These are phyloP conservation scores for Phytopythium oedochilum DNA, from an alignment of 352 stramenopile genomes.

Conservation along the genomic window DNA sequence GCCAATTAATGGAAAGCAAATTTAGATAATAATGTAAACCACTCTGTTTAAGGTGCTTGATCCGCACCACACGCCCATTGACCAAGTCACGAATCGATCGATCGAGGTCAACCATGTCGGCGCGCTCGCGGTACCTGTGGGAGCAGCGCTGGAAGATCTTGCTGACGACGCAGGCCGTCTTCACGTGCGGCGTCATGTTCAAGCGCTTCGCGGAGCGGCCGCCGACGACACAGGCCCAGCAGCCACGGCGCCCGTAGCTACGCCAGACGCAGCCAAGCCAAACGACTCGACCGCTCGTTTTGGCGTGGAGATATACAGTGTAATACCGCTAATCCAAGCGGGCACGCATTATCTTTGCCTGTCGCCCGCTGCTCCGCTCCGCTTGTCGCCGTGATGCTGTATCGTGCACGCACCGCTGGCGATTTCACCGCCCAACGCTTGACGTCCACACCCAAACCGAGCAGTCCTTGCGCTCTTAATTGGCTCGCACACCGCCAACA, in stretches of 20 bases:
- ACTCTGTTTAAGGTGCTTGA: too few relatives aligned
- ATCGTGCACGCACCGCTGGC: not conserved
- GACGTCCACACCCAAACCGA: too few relatives aligned
- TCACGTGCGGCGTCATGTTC: slow-evolving; percentile 58
- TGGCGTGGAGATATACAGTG: too few relatives aligned
- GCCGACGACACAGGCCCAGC: not conserved
- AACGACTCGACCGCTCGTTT: too few relatives aligned
- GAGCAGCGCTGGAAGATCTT: slow-evolving; percentile 75
- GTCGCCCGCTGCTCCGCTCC: not conserved
- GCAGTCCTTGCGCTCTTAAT: not conserved
- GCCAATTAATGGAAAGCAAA: slow-evolving; percentile 5
- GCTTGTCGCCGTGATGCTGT: not conserved
- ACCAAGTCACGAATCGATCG: not conserved
- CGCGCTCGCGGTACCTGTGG: slow-evolving; percentile 51
- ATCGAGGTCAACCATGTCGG: slow-evolving; percentile 39
- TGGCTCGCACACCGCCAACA: too few relatives aligned
- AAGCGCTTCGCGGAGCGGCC: slow-evolving; percentile 33
- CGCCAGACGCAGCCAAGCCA: not conserved
- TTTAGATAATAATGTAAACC: too few relatives aligned
- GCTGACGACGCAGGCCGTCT: slow-evolving; percentile 64
- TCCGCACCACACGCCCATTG: too few relatives aligned
- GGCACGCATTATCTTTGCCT: not conserved
- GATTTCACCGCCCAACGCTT: too few relatives aligned
- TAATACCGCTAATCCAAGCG: too few relatives aligned
- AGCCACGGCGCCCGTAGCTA: not conserved